Percentiles rank a stretch among this genome's conserved stretches.
Evolutionary conservation across 202 grass and related monocot genomes (phyloP).

Genomic region (Elaeis oleifera): DNA sequence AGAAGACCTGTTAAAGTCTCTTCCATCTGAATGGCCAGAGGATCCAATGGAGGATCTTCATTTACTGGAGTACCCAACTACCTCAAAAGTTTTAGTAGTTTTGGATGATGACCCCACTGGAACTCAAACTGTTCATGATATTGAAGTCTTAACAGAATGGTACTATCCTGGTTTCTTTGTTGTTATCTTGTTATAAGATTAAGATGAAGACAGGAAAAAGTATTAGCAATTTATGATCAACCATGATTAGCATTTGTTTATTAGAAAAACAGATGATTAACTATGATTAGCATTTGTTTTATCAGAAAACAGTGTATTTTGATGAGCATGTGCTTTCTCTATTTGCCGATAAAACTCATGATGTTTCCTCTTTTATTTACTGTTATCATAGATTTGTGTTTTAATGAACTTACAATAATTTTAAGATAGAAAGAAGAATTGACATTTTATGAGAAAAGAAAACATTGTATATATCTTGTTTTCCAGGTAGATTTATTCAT

Average conservation of each 20-base stretch:
- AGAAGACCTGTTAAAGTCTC: slow-evolving; percentile 55
- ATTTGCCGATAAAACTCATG: too few relatives aligned
- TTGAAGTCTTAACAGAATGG: slow-evolving; percentile 97
- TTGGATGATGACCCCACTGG: slow-evolving; percentile 99
- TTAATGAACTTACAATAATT: too few relatives aligned
- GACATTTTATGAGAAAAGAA: not conserved
- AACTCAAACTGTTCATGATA: slow-evolving; percentile 96
- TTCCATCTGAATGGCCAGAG: slow-evolving; percentile 75
- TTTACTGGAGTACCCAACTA: slow-evolving; percentile 40
- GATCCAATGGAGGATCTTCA: slow-evolving; percentile 57
- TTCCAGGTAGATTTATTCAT: slow-evolving; percentile 7
- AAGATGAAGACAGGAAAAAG: too few relatives aligned
- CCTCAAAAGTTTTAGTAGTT: slow-evolving; percentile 74
- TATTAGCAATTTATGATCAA: too few relatives aligned
- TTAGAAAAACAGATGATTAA: too few relatives aligned
- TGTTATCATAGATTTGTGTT: too few relatives aligned
- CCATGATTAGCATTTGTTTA: too few relatives aligned
- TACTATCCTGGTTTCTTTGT: slow-evolving; percentile 20
- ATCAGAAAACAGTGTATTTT: too few relatives aligned
- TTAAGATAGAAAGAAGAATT: too few relatives aligned
- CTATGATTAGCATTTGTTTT: too few relatives aligned
- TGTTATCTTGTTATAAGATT: not conserved
- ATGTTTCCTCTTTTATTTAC: too few relatives aligned
- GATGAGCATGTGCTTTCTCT: too few relatives aligned
- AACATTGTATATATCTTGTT: slow-evolving; percentile 6